Base-by-base conservation (phyloP, 768 basidiomycete species). In the Pleurotus tuoliensis region DNA sequence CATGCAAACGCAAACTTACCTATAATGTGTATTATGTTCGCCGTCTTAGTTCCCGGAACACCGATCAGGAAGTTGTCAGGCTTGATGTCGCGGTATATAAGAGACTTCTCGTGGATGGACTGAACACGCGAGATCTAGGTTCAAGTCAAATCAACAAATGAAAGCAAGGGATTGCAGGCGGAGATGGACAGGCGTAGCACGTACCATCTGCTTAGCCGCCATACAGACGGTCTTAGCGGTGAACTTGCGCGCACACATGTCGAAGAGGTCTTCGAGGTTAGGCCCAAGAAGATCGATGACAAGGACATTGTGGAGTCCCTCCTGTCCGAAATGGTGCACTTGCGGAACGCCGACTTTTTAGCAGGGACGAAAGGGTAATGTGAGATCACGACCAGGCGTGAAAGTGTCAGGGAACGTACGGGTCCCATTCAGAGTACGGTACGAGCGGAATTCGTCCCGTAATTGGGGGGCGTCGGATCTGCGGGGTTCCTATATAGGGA, bases 51-150 rank as follows among this genome's bases (percentile, higher is more conserved):
- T 16, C 84, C 84, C 18, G 94, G 88, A 11, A 95, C 92, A 58
- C 96, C 97, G 69, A 99, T 92, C 61, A 99, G 79, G 74, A 99
- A 99, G 75, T 98, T 98, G 74, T 99, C 96, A 37, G 96, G 96
- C 68, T 98, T 98, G 79, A 99, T 98, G 70, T 98, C 97, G 62
- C 96, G 89, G 73, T 96, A 98, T 66, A 98, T 98, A 67, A 98
- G 81, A 59, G 93, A 97, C 78, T 98, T 98, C 70, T 98, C 96
- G 72, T 99, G 96, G 60, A 99, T 91, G 9, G 93, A 87, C 73
- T 99, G 96, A 3, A 98, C 94, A 58, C 96, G 92, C 47, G 94
- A 88, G 59, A 99, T 84, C 96, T 98, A 69, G 60, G 53, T 43
- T 53, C 57, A 56, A 18, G 56, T 48, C 11, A 45, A 39, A 56